Conservation (phyloP, 345 rosid genomes). For the Aquilaria sinensis region DNA sequence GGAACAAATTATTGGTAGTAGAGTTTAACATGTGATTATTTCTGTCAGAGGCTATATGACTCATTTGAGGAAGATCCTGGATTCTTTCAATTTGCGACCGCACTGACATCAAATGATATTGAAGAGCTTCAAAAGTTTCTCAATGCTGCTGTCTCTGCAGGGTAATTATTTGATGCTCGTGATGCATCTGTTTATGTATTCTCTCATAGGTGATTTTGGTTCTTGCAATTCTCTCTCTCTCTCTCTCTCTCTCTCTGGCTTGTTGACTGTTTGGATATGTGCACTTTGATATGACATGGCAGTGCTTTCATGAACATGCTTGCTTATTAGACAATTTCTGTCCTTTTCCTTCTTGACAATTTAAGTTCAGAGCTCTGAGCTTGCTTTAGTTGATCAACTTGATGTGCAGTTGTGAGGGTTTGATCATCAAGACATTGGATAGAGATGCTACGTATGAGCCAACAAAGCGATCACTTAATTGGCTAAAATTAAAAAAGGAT, state of each 20-base stretch:
- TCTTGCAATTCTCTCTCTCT: no score
- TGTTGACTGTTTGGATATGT: background rate
- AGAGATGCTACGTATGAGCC: conserved; percentile 98
- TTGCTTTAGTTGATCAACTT: no score
- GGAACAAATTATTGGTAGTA: background rate
- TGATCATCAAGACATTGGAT: conserved; percentile 85
- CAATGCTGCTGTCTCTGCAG: conserved; percentile 74
- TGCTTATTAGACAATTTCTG: no score
- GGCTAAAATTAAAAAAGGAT: conserved; percentile 97
- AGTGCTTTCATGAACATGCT: no score
- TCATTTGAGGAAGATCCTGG: conserved; percentile 85
- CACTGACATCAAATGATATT: conserved; percentile 74
- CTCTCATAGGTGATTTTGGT: no score
- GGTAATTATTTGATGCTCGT: conserved; percentile 37
- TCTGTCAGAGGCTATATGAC: conserved; percentile 56
- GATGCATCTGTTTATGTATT: background rate
- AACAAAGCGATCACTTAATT: conserved; percentile 81
- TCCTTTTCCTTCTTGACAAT: no score
- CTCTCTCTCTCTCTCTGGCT: conserved; percentile 7
- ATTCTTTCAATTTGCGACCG: conserved; percentile 80
- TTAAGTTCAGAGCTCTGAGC: no score
- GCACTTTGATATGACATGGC: no score
- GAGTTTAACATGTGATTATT: background rate
- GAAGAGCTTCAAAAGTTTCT: conserved; percentile 94
- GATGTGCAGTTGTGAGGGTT: conserved; percentile 82